These are phyloP conservation scores for Imleria badia DNA, from an alignment of 768 basidiomycete genomes.

Conservation along the genomic window DNA sequence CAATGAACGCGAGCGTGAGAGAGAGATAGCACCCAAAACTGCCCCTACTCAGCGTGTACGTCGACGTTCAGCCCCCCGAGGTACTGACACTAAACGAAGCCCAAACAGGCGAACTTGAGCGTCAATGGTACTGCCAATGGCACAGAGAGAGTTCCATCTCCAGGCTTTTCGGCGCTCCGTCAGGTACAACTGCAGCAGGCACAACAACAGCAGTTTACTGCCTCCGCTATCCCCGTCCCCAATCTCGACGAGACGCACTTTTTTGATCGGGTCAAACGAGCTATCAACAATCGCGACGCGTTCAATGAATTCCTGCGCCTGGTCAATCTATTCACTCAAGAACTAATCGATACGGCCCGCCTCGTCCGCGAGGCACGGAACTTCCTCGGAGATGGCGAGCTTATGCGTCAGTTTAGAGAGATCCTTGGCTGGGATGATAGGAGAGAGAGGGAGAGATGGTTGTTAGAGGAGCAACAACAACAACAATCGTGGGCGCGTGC, in stretches of 20 bases:
- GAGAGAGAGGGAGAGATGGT: constrained; percentile 55
- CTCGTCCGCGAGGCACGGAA: constrained; percentile 78
- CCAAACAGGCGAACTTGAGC: constrained; percentile 20
- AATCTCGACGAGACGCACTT: constrained; percentile 69
- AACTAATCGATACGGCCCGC: constrained; percentile 83
- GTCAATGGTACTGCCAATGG: constrained; percentile 21
- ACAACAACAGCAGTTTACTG: constrained; percentile 21
- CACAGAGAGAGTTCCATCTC: constrained; percentile 24
- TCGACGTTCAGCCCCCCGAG: background rate
- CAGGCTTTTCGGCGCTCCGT: constrained; percentile 20
- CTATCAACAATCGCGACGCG: constrained; percentile 68
- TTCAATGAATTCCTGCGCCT: constrained; percentile 96
- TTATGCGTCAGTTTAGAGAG: constrained; percentile 79
- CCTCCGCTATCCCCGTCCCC: constrained; percentile 16
- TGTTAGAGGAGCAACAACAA: constrained; percentile 45
- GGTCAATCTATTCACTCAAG: constrained; percentile 92
- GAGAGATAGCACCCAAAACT: constrained; percentile 30
- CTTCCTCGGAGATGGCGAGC: constrained; percentile 75
- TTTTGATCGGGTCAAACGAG: constrained; percentile 86
- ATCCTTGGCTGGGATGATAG: constrained; percentile 87
- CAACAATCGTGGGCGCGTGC: constrained; percentile 53
- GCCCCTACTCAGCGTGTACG: constrained; percentile 27
- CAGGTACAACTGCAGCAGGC: constrained; percentile 26
- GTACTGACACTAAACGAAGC: constrained; percentile 13
- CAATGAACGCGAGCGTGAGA: constrained; percentile 42